These are phyloP conservation scores for Cajanus cajan DNA, from an alignment of 306 rosid genomes.

Conservation along the genomic window DNA sequence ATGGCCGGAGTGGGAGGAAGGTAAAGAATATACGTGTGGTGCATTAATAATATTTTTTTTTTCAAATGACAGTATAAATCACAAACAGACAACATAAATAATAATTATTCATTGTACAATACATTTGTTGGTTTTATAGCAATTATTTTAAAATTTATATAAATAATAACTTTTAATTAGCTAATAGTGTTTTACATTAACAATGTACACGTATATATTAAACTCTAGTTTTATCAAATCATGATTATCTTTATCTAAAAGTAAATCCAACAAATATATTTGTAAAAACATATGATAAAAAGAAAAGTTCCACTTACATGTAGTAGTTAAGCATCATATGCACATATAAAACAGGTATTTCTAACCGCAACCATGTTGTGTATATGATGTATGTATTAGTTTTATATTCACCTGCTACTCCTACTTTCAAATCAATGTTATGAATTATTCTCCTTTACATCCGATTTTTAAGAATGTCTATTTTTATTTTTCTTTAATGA, in stretches of 20 bases:
- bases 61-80: no score
- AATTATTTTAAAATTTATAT: no score
- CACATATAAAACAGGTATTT: neutral
- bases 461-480: neutral
- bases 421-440: neutral
- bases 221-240: no score
- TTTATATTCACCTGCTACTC: neutral
- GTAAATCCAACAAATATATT: neutral
- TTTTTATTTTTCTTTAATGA: neutral
- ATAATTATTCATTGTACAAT: no score
- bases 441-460: neutral
- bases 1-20: neutral
- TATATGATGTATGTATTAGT: neutral
- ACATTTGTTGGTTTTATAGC: no score
- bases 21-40: slow-evolving; percentile 4
- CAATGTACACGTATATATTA: no score
- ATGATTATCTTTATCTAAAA: neutral
- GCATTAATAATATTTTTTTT: neutral
- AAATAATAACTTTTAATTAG: no score
- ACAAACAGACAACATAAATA: no score
- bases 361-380: neutral
- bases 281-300: neutral
- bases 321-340: neutral
- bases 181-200: no score
- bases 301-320: neutral